Conservation (phyloP, 2,329 filamentous ascomycete species). For the Cryphonectria parasitica region DNA sequence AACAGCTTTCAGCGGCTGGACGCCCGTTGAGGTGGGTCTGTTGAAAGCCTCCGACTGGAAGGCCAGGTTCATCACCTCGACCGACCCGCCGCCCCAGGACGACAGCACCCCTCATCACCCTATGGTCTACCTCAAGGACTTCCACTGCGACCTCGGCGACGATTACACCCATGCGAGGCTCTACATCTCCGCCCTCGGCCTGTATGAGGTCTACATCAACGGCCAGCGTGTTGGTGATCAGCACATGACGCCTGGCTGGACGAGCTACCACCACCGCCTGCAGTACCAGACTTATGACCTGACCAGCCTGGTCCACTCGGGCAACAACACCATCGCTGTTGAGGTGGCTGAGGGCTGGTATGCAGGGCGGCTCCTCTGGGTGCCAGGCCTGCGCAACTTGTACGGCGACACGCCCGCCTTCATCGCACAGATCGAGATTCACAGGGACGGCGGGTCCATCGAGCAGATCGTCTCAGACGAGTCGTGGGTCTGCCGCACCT, state of each 20-base stretch:
- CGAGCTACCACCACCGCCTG: constrained; percentile 47
- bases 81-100: constrained; percentile 12
- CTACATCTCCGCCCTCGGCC: constrained; percentile 40
- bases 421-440: constrained; percentile 38
- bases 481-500: constrained; percentile 35
- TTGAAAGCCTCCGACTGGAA: constrained; percentile 24
- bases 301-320: constrained; percentile 37
- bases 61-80: constrained; percentile 26
- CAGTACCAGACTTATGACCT: constrained; percentile 51
- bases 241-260: constrained; percentile 48
- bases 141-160: constrained; percentile 7
- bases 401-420: constrained; percentile 40
- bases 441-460: constrained; percentile 27
- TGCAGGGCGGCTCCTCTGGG: constrained; percentile 43
- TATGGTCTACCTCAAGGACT: constrained; percentile 21
- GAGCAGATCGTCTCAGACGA: constrained; percentile 37
- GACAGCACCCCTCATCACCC: constrained; percentile 22
- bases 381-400: constrained; percentile 35
- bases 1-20: not conserved
- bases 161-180: constrained; percentile 19
- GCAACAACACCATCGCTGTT: constrained; percentile 47
- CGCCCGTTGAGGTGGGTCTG: constrained; percentile 22
- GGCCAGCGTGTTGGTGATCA: constrained; percentile 38
- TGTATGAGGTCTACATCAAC: constrained; percentile 46
- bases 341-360: constrained; percentile 59